phyloP scores from a whole-genome alignment of 1,284 basidiomycete species.

The Puccinia hordei region DNA sequence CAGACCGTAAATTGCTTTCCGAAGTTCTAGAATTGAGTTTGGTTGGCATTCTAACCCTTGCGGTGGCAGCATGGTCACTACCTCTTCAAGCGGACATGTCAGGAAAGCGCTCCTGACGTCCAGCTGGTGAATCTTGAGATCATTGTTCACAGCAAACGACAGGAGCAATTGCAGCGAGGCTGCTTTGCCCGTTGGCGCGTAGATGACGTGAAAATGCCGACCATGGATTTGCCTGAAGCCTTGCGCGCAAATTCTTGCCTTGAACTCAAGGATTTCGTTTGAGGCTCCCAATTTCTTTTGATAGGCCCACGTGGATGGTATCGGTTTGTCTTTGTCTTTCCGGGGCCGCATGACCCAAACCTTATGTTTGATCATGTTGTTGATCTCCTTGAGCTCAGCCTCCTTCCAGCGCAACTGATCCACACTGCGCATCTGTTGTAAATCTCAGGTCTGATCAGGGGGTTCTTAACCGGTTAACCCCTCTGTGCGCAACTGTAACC shows the following conservation, averaged over 20 bases:
- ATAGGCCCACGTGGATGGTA: too few species aligned
- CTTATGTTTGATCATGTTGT: neutral
- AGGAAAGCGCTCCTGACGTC: neutral
- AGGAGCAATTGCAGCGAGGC: neutral
- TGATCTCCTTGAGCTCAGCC: neutral
- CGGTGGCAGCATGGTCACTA: neutral
- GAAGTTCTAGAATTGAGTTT: neutral
- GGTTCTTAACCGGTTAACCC: too few species aligned
- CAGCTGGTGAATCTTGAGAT: neutral
- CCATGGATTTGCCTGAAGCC: too few species aligned
- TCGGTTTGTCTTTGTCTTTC: neutral
- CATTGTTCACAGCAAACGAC: neutral
- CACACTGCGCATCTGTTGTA: neutral
- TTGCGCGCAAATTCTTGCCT: too few species aligned
- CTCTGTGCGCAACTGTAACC: too few species aligned
- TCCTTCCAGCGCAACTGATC: neutral
- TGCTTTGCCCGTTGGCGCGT: too few species aligned
- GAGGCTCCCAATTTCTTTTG: too few species aligned
- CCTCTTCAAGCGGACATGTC: neutral
- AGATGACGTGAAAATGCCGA: too few species aligned
- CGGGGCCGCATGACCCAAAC: too few species aligned
- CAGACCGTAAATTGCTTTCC: neutral
- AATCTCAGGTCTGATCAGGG: too few species aligned
- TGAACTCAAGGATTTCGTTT: too few species aligned
- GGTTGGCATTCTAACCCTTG: neutral